phyloP scores from a whole-genome alignment of 2,329 filamentous ascomycete species.

The Talaromyces sp. region DNA sequence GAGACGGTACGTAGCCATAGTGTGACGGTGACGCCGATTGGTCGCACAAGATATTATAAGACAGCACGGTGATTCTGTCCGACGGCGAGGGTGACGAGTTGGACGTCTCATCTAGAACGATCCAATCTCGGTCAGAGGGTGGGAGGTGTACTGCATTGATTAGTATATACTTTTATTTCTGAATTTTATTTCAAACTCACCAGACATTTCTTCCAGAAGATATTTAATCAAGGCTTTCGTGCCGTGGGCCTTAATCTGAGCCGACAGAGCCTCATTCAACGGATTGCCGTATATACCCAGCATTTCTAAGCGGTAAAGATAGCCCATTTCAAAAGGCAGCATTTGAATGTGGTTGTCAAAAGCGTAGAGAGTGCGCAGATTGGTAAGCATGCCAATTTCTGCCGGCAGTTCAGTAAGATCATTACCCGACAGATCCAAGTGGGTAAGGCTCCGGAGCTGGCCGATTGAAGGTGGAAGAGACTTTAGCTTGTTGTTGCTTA shows the following conservation, averaged over 20 bases:
- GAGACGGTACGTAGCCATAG: slow-evolving; percentile 85
- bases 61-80: slow-evolving; percentile 75
- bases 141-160: slow-evolving; percentile 61
- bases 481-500: slow-evolving; percentile 86
- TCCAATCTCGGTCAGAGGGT: slow-evolving; percentile 68
- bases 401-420: slow-evolving; percentile 73
- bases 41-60: slow-evolving; percentile 94
- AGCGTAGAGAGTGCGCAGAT: slow-evolving; percentile 74
- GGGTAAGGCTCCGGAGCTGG: slow-evolving; percentile 69
- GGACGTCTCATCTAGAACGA: slow-evolving; percentile 60
- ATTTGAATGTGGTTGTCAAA: slow-evolving; percentile 86
- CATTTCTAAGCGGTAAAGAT: slow-evolving; percentile 79
- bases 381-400: slow-evolving; percentile 95
- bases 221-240: slow-evolving; percentile 78
- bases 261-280: slow-evolving; percentile 67
- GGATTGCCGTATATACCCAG: slow-evolving; percentile 92
- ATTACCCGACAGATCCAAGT: slow-evolving; percentile 86
- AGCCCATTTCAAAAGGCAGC: slow-evolving; percentile 81
- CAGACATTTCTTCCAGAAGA: slow-evolving; percentile 75
- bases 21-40: slow-evolving; percentile 78
- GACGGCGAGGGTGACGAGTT: slow-evolving; percentile 44
- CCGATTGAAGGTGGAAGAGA: slow-evolving; percentile 76
- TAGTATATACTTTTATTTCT: no score
- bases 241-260: slow-evolving; percentile 78
- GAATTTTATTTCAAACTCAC: no score